Evolutionary conservation across 1,284 basidiomycete genomes (phyloP).

Genomic region (Chiua sp.): DNA sequence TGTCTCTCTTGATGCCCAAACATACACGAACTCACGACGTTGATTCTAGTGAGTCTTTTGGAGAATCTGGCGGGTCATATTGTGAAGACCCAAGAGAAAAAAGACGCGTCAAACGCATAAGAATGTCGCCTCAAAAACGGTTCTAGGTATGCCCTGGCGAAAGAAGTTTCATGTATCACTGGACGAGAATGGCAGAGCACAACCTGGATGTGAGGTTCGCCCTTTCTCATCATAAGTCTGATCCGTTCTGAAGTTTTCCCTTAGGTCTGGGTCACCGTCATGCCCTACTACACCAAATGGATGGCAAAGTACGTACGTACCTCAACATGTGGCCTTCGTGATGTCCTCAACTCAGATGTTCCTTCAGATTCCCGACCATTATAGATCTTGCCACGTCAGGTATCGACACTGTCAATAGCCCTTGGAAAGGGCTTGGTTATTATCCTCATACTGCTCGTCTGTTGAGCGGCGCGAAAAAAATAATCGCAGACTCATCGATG

Average conservation of each 20-base stretch:
- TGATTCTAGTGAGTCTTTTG: conserved; percentile 14
- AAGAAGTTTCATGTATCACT: conserved; percentile 65
- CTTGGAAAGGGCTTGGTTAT: conserved; percentile 96
- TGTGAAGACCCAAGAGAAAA: conserved; percentile 12
- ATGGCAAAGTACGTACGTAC: conserved; percentile 68
- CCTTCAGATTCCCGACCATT: conserved; percentile 81
- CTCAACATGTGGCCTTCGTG: not conserved
- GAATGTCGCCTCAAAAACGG: conserved; percentile 21
- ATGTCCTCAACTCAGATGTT: not conserved
- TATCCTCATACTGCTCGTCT: conserved; percentile 88
- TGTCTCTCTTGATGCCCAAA: no score
- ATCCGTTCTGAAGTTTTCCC: conserved; percentile 1
- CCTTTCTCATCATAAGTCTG: no score
- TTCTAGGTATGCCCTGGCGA: conserved; percentile 87
- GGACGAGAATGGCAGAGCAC: conserved; percentile 57
- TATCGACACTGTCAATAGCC: conserved; percentile 84
- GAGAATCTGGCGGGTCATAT: conserved; percentile 28
- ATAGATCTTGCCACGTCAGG: conserved; percentile 76
- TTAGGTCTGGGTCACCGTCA: conserved; percentile 88
- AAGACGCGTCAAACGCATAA: conserved; percentile 20
- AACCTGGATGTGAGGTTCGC: conserved; percentile 79
- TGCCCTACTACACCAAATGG: conserved; percentile 89
- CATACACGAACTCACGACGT: conserved; percentile 16
- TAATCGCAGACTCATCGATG: no score
- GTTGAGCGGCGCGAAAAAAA: conserved; percentile 79